A percentile compares a stretch with the other conserved stretches of the same genome.
Evolutionary conservation across 805 yeast species (phyloP).

Genomic region (Debaryomyces hansenii): DNA sequence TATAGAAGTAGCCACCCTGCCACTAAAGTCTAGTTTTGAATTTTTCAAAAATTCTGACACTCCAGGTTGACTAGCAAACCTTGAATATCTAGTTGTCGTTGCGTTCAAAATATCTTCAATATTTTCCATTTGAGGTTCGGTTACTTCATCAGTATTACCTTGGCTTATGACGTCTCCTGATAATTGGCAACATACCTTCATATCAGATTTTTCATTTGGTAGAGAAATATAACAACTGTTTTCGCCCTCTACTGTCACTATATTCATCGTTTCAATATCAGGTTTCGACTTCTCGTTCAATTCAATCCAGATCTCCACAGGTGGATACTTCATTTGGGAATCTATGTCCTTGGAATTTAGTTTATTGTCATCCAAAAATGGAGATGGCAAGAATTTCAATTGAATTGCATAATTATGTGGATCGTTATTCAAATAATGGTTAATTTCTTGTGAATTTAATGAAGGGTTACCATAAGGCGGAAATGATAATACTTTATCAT

Average conservation of each 20-base stretch:
- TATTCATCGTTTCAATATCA: constrained; percentile 38
- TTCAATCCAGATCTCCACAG: constrained; percentile 57
- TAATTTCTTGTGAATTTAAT: constrained; percentile 17
- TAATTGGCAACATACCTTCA: constrained; percentile 43
- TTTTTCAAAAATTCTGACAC: constrained; percentile 38
- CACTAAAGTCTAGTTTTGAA: constrained; percentile 43
- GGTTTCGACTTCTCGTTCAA: constrained; percentile 35
- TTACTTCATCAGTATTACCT: constrained; percentile 1
- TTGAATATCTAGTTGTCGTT: constrained; percentile 24
- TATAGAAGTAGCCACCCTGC: constrained; percentile 30
- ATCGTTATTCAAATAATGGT: constrained; percentile 20
- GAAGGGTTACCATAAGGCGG: constrained; percentile 20
- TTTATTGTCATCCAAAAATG: constrained; percentile 24
- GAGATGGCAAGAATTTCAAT: constrained; percentile 47
- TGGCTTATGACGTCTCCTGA: constrained; percentile 33
- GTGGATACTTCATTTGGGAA: constrained; percentile 42
- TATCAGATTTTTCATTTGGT: constrained; percentile 42
- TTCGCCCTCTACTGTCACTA: constrained; percentile 49
- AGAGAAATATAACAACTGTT: constrained; percentile 40
- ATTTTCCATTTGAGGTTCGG: constrained; percentile 3
- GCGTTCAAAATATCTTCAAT: constrained; percentile 12
- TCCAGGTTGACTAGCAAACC: constrained; percentile 41
- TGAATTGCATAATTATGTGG: constrained; percentile 42
- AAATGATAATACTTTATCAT: constrained; percentile 30
- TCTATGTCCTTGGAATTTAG: constrained; percentile 6